Percentiles rank a stretch among this genome's conserved stretches.
These are phyloP conservation scores for Citrullus colocynthis DNA, from an alignment of 306 rosid genomes.

Conservation along the genomic window DNA sequence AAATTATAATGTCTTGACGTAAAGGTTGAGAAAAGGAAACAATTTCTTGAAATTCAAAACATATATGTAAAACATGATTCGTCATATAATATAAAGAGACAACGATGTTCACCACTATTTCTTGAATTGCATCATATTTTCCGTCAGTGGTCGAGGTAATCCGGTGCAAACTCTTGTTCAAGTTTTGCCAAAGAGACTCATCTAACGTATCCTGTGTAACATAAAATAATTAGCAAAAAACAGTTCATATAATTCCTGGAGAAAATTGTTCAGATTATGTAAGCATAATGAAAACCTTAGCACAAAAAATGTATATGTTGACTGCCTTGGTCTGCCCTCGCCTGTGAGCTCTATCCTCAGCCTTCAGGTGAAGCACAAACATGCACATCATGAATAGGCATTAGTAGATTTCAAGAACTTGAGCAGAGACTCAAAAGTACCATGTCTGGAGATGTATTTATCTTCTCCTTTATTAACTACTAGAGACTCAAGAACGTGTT, in stretches of 20 bases:
- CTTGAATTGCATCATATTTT: conserved; percentile 64
- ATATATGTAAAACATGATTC: background rate
- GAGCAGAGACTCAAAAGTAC: background rate
- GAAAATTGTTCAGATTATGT: conserved; percentile 11
- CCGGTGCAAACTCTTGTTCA: conserved; percentile 71
- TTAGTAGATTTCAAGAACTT: background rate
- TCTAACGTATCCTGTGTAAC: conserved; percentile 67
- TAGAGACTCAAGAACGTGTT: background rate
- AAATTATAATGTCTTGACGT: background rate
- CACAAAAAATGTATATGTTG: conserved; percentile 76
- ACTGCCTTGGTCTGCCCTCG: conserved; percentile 90
- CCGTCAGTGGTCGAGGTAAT: conserved; percentile 80
- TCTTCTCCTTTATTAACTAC: background rate
- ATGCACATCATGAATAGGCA: conserved; percentile 5
- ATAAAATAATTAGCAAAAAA: conserved; percentile 9
- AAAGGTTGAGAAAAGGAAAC: background rate
- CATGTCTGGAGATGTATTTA: background rate
- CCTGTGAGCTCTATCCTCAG: conserved; percentile 98
- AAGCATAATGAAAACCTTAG: conserved; percentile 49
- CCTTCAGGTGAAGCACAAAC: conserved; percentile 42
- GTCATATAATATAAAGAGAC: background rate
- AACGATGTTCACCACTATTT: conserved; percentile 36
- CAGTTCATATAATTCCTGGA: conserved; percentile 6
- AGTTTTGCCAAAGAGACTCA: conserved; percentile 58
- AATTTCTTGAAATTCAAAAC: background rate